Conservation (phyloP, 2,329 filamentous ascomycete genomes). For the Aspergillus fischeri region DNA sequence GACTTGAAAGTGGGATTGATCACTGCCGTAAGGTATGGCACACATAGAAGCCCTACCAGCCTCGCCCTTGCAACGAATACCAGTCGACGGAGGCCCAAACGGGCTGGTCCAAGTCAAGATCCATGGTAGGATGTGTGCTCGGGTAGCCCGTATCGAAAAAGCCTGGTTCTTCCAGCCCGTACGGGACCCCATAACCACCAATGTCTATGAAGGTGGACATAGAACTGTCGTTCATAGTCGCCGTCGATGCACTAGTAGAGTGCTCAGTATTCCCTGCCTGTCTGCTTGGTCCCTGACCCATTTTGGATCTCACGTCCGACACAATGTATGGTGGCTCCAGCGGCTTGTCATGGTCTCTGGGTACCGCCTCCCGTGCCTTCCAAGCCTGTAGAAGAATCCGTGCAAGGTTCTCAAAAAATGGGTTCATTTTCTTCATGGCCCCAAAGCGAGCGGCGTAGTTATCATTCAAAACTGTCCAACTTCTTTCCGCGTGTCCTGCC, state of each 20-base stretch:
- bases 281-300: conserved; percentile 7
- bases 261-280: background rate
- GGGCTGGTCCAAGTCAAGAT: background rate
- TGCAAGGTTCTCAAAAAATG: conserved; percentile 30
- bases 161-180: background rate
- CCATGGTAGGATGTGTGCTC: background rate
- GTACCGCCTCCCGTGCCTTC: conserved; percentile 27
- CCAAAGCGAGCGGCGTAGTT: conserved; percentile 41
- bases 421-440: conserved; percentile 4
- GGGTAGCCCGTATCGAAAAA: background rate
- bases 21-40: too few relatives aligned
- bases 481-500: conserved; percentile 27
- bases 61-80: background rate
- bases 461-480: conserved; percentile 46
- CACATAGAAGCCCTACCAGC: background rate
- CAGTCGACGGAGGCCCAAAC: background rate
- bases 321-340: conserved; percentile 27
- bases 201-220: background rate
- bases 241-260: background rate
- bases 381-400: conserved; percentile 41
- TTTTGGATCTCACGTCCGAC: conserved; percentile 20
- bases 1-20: too few relatives aligned
- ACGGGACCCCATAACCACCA: background rate
- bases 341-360: conserved; percentile 10
- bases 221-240: background rate